Conservation (phyloP, 495 filamentous ascomycete genomes). For the Cercophora scortea region DNA sequence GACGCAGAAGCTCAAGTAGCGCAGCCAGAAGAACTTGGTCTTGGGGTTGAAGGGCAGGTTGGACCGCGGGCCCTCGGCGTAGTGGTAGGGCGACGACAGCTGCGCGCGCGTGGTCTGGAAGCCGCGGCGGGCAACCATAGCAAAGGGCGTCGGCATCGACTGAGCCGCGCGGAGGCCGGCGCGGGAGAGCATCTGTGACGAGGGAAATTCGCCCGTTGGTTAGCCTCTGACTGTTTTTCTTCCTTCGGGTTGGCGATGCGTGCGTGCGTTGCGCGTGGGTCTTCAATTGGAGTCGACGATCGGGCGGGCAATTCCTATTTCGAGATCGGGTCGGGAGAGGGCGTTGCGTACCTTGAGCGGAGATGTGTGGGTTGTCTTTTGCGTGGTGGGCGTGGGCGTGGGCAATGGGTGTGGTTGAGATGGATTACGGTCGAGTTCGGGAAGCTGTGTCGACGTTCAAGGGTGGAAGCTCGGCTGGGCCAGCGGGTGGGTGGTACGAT, state of each 20-base stretch:
- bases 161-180: slow-evolving; percentile 61
- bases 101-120: slow-evolving; percentile 87
- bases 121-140: slow-evolving; percentile 77
- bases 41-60: slow-evolving; percentile 96
- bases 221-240: not conserved
- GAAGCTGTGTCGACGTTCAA: not conserved
- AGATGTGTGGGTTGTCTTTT: slow-evolving; percentile 5
- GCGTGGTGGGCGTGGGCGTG: not conserved
- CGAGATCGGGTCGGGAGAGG: not conserved
- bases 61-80: slow-evolving; percentile 88
- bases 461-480: not conserved
- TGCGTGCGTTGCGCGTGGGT: not conserved
- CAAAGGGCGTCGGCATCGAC: slow-evolving; percentile 54
- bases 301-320: no score
- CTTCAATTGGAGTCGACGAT: slow-evolving; percentile 1
- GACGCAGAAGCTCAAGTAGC: slow-evolving; percentile 77
- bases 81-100: slow-evolving; percentile 88
- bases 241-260: not conserved
- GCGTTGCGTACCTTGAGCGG: slow-evolving; percentile 12
- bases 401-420: not conserved
- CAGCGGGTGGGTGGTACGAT: slow-evolving; percentile 9
- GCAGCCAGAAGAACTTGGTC: slow-evolving; percentile 70
- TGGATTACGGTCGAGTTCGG: slow-evolving; percentile 1
- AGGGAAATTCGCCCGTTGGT: no score
- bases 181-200: slow-evolving; percentile 73